Base-by-base conservation (phyloP, 768 basidiomycete genomes). In the Cystobasidium tubakii region DNA sequence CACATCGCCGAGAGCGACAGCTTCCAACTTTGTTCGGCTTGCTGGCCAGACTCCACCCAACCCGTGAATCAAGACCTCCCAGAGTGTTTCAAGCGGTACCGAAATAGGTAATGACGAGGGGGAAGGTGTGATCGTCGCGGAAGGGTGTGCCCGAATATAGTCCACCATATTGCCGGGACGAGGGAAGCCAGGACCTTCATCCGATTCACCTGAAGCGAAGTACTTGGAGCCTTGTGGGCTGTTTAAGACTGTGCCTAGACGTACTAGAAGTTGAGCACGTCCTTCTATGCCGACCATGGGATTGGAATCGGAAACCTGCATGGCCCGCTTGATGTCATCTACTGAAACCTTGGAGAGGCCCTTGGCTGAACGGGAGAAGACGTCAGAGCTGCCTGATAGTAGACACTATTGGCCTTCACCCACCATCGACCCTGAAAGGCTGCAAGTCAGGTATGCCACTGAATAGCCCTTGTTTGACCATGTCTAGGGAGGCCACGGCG, bases 281-380 rank as follows among this genome's bases (percentile, higher is more conserved):
- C 95, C 95, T 75, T 92, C 88, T 23, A 97, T 84, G 6, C 93
- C 95, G 21, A 90, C 87, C 87, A 98, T 90, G 0, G 90, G 89
- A 80, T 98, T 98, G 0, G 83, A 75, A 0, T 85, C 82, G 63
- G 81, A 84, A 31, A 92, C 92, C 81, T 97, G 95, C 85, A 98
- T 88, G 1, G 87, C 89, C 43, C 82, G 76, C 4, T 87, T 85
- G 29, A 89, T 84, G 55, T 83, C 84, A 60, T 87, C 84, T 1
- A 84, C 79, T 0, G 89, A 89, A 53, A 96, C 83, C 42, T 83
- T 82, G 6, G 85, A 83, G 36, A 98, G 84, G 3, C 88, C 92
- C 33, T 83, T 84, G 17, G 91, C 93, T 94, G 77, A 21, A 0
- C 65, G 6, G 1, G 9, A 43, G 15, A 7, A 73, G 60, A 9